These are phyloP conservation scores for Exserohilum rostratum DNA, from an alignment of 2,329 filamentous ascomycete species.

Conservation along the genomic window DNA sequence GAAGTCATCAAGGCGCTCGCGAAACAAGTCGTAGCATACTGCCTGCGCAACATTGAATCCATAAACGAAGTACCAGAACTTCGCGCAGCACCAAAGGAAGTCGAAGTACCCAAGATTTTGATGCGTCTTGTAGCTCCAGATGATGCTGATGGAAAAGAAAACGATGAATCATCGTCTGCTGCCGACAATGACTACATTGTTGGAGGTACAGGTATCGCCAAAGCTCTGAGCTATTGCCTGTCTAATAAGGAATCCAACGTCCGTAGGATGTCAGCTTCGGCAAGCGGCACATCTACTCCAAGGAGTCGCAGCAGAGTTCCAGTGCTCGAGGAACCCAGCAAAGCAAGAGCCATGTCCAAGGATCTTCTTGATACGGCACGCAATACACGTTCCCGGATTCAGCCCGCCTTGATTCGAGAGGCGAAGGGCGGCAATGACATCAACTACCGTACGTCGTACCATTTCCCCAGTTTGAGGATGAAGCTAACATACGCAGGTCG, in stretches of 20 bases:
- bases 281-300: constrained; percentile 62
- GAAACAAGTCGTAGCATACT: constrained; percentile 94
- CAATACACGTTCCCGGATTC: constrained; percentile 82
- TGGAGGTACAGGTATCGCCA: constrained; percentile 92
- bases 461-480: neutral
- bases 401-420: constrained; percentile 81
- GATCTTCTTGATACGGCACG: constrained; percentile 84
- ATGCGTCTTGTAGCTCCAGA: constrained; percentile 82
- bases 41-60: constrained; percentile 85
- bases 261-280: constrained; percentile 46
- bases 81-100: constrained; percentile 55
- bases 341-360: constrained; percentile 81
- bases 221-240: constrained; percentile 88
- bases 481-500: constrained; percentile 60
- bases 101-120: constrained; percentile 80
- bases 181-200: constrained; percentile 96
- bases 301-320: constrained; percentile 43
- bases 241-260: constrained; percentile 74
- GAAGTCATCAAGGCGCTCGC: constrained; percentile 91
- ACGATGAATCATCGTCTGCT: constrained; percentile 70
- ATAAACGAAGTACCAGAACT: constrained; percentile 70
- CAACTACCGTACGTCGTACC: constrained; percentile 71
- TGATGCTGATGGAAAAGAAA: constrained; percentile 55
- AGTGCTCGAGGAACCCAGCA: constrained; percentile 30
- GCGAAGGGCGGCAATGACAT: constrained; percentile 72